phyloP scores from a whole-genome alignment of 495 filamentous ascomycete genomes.

The Aspergillus wentii region DNA sequence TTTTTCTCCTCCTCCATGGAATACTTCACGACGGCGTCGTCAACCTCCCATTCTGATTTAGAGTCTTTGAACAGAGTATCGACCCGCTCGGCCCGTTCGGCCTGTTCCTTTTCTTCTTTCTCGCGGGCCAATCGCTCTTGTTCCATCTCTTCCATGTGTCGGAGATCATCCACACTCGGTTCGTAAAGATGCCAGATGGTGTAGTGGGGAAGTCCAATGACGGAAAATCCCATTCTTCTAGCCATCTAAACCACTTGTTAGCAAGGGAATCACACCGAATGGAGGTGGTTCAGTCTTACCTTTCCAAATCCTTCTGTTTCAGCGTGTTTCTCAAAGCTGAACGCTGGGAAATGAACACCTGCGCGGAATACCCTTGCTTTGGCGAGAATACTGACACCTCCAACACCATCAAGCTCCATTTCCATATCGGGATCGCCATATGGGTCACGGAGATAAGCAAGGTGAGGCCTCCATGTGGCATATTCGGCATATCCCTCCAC shows the following conservation, averaged over 20 bases:
- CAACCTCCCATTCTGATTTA: constrained; percentile 73
- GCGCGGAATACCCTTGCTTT: constrained; percentile 93
- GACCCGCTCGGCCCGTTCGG: constrained; percentile 34
- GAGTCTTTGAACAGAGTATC: constrained; percentile 56
- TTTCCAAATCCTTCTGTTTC: constrained; percentile 99
- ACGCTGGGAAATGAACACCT: constrained; percentile 96
- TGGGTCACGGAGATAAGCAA: constrained; percentile 94
- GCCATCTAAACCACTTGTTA: constrained; percentile 73
- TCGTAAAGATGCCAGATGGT: constrained; percentile 99
- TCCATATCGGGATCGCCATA: constrained; percentile 99
- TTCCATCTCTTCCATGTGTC: constrained; percentile 98
- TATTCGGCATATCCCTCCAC: constrained; percentile 99
- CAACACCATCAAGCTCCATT: constrained; percentile 98
- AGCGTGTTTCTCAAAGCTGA: constrained; percentile 97
- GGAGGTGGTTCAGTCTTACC: constrained; percentile 50
- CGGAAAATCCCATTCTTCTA: constrained; percentile 88
- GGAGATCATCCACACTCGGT: constrained; percentile 92
- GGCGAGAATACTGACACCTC: constrained; percentile 94
- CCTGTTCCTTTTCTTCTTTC: constrained; percentile 64
- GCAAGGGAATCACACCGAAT: neutral
- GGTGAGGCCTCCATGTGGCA: constrained; percentile 95
- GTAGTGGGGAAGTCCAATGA: constrained; percentile 96
- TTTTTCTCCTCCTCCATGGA: constrained; percentile 52
- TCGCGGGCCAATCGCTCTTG: constrained; percentile 68
- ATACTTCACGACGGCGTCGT: constrained; percentile 70